These are phyloP conservation scores for Boletus coccyginus DNA, from an alignment of 768 basidiomycete species.

Conservation along the genomic window DNA sequence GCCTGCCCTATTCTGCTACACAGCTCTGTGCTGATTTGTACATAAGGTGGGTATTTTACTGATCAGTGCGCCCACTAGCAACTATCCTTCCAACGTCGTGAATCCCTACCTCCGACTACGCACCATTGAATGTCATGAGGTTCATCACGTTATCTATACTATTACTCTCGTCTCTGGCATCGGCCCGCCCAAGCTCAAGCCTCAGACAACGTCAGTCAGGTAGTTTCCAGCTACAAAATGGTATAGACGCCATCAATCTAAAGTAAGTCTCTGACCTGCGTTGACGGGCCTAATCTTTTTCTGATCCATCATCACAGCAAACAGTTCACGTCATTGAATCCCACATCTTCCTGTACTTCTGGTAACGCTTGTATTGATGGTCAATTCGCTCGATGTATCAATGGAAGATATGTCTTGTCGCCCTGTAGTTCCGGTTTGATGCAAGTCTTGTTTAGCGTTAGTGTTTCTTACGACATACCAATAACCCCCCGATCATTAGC, in stretches of 20 bases:
- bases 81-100: not conserved
- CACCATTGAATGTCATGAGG: slow-evolving; percentile 32
- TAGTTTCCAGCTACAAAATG: slow-evolving; percentile 36
- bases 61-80: no score
- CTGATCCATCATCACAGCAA: slow-evolving; percentile 17
- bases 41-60: no score
- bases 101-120: not conserved
- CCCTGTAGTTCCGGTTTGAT: slow-evolving; percentile 15
- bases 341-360: slow-evolving; percentile 35
- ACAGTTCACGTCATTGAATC: slow-evolving; percentile 15
- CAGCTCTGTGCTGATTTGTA: no score
- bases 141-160: slow-evolving; percentile 36
- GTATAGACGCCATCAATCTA: slow-evolving; percentile 39
- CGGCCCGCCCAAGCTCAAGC: slow-evolving; percentile 39
- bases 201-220: slow-evolving; percentile 27
- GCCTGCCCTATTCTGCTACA: no score
- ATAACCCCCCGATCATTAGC: slow-evolving; percentile 1
- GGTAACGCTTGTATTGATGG: slow-evolving; percentile 48
- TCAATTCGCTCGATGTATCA: slow-evolving; percentile 56
- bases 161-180: slow-evolving; percentile 26
- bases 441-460: slow-evolving; percentile 4
- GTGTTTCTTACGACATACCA: not conserved
- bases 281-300: not conserved
- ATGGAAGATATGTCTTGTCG: slow-evolving; percentile 36
- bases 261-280: slow-evolving; percentile 31